Conservation (phyloP, 257 asterid genomes). For the Ilex asprella region DNA sequence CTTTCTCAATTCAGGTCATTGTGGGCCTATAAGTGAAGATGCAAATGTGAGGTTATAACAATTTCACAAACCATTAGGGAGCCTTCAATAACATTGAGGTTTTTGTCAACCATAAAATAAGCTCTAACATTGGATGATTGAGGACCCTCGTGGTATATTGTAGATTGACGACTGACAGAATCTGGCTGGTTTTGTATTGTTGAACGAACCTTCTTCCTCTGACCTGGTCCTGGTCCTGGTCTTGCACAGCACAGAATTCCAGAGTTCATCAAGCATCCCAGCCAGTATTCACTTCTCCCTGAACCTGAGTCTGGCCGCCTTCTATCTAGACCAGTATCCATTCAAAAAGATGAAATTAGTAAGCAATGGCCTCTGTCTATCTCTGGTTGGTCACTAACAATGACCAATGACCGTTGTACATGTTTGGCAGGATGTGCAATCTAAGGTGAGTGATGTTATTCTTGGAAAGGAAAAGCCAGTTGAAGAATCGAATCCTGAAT, state of each 20-base stretch:
- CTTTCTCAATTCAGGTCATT: background rate
- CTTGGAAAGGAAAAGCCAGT: slow-evolving; percentile 98
- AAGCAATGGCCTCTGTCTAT: background rate
- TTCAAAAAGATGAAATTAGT: background rate
- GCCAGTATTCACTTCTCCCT: background rate
- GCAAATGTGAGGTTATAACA: background rate
- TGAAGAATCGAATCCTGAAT: slow-evolving; percentile 89
- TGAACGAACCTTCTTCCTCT: background rate
- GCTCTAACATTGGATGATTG: background rate
- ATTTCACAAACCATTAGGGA: background rate
- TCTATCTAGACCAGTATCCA: background rate
- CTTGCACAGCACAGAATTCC: background rate
- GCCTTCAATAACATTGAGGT: background rate
- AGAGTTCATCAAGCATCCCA: background rate
- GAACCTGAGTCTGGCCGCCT: background rate
- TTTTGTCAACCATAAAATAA: background rate
- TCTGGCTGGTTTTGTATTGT: background rate
- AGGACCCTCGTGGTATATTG: background rate
- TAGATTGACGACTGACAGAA: background rate
- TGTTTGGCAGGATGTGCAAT: slow-evolving; percentile 78
- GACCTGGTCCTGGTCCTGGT: background rate
- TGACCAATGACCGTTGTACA: background rate
- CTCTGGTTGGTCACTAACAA: slow-evolving; percentile 11
- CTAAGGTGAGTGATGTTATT: slow-evolving; percentile 91
- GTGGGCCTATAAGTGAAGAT: background rate